Base-by-base conservation (phyloP, 2,329 filamentous ascomycete genomes). In the Aspergillus nomiae region DNA sequence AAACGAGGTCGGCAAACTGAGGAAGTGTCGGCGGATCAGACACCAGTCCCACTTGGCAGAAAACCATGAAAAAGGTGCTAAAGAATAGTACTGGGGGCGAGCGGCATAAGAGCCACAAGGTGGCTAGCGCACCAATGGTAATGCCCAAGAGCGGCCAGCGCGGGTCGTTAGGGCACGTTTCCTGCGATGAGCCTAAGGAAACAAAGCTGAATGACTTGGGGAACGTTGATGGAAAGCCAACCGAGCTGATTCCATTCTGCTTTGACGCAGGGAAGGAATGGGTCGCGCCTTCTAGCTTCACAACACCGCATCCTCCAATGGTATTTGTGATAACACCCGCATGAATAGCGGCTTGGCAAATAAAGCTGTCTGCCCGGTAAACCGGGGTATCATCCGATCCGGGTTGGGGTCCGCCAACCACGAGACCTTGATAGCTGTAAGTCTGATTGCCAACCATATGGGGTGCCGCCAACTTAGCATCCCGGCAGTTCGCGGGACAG, bases 341-440 rank as follows among this genome's bases (percentile, higher is more conserved):
- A 73, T 97, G 93, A 56, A 96, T 91, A 38, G 92, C 93, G 14
- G 93, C 85, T 63, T 88, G 89, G 73, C 93, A 97, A 60, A 97
- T 89, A 78, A 92, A 96, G 16, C 92, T 96, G 77, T 97, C 93
- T 11, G 91, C 92, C 21, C 95, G 90, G 76, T 98, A 98, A 26
- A 91, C 82, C 0, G 89, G 85, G 1, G 69, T 69, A 7, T 77
- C 74, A 2, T 77, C 71, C 5, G 76, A 76, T 16, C 72, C 73
- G 0, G 73, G 71, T 21, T 74, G 68, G 2, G 81, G 77, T 2
- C 85, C 85, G 38, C 85, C 85, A 30, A 87, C 77, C 1, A 87
- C 81, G 21, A 86, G 75, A 2, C 79, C 73, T 62, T 80, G 78
- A 67, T 87, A 87, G 63, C 83, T 81, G 67, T 85, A 77, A 1